Conservation (phyloP, 2,329 filamentous ascomycete genomes). For the Fusarium sp. region DNA sequence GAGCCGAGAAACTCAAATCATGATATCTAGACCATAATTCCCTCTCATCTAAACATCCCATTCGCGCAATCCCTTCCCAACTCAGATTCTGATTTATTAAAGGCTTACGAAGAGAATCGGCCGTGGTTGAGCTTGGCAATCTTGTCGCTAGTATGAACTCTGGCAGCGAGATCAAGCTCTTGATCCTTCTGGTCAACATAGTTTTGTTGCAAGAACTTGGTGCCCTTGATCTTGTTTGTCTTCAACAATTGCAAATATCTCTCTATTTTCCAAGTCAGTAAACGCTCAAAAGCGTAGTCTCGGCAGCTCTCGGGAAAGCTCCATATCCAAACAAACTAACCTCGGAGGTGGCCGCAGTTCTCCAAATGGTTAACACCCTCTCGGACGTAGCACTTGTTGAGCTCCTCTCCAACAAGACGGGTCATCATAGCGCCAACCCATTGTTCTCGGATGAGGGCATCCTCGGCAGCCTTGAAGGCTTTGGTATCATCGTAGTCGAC, state of each 20-base stretch:
- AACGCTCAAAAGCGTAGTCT: neutral
- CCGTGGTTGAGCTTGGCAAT: conserved; percentile 54
- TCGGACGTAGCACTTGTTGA: conserved; percentile 86
- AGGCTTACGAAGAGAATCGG: conserved; percentile 48
- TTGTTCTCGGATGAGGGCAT: conserved; percentile 85
- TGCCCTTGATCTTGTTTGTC: conserved; percentile 81
- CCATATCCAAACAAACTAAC: conserved; percentile 62
- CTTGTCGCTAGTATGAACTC: conserved; percentile 56
- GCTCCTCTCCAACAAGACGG: conserved; percentile 81
- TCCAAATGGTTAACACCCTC: conserved; percentile 90
- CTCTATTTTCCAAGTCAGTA: conserved; percentile 62
- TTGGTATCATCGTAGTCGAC: conserved; percentile 88
- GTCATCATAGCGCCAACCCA: conserved; percentile 94
- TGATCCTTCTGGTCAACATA: conserved; percentile 69
- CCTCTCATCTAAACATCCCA: conserved; percentile 38
- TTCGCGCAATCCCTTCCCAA: conserved; percentile 12
- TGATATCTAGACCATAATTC: conserved; percentile 39
- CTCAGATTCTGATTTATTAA: neutral
- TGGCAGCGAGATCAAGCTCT: conserved; percentile 53
- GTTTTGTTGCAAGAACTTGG: conserved; percentile 83
- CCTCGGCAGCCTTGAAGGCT: conserved; percentile 84
- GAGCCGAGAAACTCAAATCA: conserved; percentile 34
- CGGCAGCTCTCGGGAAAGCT: conserved; percentile 5
- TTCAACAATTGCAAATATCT: conserved; percentile 83
- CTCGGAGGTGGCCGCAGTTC: conserved; percentile 85